phyloP scores from a whole-genome alignment of 2,329 filamentous ascomycete genomes.

The Colletotrichum caudatum region DNA sequence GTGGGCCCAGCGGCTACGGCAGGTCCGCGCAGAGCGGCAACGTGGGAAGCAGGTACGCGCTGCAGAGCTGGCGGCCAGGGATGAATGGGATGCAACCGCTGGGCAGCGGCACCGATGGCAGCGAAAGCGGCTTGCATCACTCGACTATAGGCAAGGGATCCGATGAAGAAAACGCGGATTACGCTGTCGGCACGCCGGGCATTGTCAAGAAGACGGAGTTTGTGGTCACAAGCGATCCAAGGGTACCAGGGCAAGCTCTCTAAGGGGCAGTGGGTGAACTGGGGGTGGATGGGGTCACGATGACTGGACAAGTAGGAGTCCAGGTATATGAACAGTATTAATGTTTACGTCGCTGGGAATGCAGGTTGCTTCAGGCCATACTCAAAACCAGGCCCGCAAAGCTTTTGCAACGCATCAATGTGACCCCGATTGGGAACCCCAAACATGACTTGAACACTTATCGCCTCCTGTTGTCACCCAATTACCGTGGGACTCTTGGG shows the following conservation, averaged over 20 bases:
- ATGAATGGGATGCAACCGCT: slow-evolving; percentile 45
- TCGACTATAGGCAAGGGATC: slow-evolving; percentile 25
- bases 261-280: neutral
- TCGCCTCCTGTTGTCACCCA: neutral
- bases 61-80: slow-evolving; percentile 46
- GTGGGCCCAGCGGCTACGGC: slow-evolving; percentile 42
- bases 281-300: neutral
- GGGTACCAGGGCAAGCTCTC: slow-evolving; percentile 18
- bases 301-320: neutral
- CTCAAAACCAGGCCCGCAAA: neutral
- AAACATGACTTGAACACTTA: too few relatives aligned
- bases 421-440: neutral
- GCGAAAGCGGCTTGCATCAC: slow-evolving; percentile 1
- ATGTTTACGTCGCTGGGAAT: neutral
- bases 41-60: slow-evolving; percentile 44
- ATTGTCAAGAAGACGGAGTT: slow-evolving; percentile 41
- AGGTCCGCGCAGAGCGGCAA: slow-evolving; percentile 9
- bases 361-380: neutral
- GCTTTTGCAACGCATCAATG: neutral
- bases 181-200: slow-evolving; percentile 11
- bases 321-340: neutral
- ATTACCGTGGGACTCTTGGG: neutral
- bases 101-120: slow-evolving; percentile 38
- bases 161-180: slow-evolving; percentile 35
- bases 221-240: slow-evolving; percentile 35